A percentile compares a stretch with the other conserved stretches of the same genome.
These are phyloP conservation scores for Kodamaea laetipori DNA, from an alignment of 805 yeast species.

Conservation along the genomic window DNA sequence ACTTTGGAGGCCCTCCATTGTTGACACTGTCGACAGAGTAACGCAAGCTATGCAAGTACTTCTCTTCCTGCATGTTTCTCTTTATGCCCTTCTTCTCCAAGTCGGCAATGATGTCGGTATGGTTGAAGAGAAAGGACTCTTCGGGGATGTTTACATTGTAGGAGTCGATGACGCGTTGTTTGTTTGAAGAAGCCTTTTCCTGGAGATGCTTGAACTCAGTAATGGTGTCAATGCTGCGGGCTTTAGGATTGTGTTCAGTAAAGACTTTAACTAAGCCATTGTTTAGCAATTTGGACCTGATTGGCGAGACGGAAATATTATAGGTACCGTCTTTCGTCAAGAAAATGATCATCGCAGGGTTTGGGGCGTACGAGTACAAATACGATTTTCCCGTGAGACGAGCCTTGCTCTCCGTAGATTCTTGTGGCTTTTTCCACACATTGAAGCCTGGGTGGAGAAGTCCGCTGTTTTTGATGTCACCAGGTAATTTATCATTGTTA, in stretches of 20 bases:
- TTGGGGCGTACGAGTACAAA: constrained; percentile 31
- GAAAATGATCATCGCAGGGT: constrained; percentile 29
- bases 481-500: constrained; percentile 20
- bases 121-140: constrained; percentile 30
- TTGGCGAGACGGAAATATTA: constrained; percentile 22
- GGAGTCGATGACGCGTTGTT: constrained; percentile 26
- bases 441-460: constrained; percentile 25
- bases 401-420: constrained; percentile 20
- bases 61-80: constrained; percentile 21
- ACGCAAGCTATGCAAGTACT: constrained; percentile 37
- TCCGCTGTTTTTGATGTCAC: constrained; percentile 22
- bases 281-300: constrained; percentile 20
- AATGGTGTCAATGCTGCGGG: constrained; percentile 19
- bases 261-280: constrained; percentile 28
- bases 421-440: constrained; percentile 18
- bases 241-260: constrained; percentile 12
- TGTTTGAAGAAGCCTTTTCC: constrained; percentile 20
- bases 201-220: constrained; percentile 26
- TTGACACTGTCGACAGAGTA: constrained; percentile 31
- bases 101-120: constrained; percentile 20
- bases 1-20: constrained; percentile 40
- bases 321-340: constrained; percentile 38
- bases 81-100: constrained; percentile 18
- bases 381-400: constrained; percentile 23
- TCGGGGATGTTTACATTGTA: constrained; percentile 31